These are phyloP conservation scores for Pythium folliculosum DNA, from an alignment of 352 stramenopile genomes.

Conservation along the genomic window DNA sequence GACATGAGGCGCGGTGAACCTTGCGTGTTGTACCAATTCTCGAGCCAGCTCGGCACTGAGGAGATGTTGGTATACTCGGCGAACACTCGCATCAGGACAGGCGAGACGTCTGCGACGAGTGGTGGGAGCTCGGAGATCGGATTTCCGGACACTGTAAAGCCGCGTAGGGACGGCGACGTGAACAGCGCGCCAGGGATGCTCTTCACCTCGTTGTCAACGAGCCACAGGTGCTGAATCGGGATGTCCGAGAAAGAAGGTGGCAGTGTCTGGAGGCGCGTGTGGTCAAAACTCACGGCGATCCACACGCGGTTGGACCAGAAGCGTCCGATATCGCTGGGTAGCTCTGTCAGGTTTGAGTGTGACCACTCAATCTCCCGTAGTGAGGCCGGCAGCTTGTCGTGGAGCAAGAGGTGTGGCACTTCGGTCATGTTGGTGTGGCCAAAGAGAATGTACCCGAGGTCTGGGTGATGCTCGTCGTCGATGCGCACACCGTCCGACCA, in stretches of 20 bases:
- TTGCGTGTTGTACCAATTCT: not conserved
- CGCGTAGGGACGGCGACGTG: not conserved
- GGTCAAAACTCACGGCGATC: conserved; percentile 5
- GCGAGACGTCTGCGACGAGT: not conserved
- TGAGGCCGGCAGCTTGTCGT: not conserved
- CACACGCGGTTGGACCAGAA: conserved; percentile 4
- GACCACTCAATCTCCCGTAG: conserved; percentile 16
- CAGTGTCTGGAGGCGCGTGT: not conserved
- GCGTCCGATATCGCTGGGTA: not conserved
- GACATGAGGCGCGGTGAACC: not conserved
- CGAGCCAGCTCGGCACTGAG: not conserved
- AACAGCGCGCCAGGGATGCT: not conserved
- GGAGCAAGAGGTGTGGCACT: not conserved
- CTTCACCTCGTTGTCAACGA: conserved; percentile 3
- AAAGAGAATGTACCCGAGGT: conserved; percentile 10
- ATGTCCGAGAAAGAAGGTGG: not conserved
- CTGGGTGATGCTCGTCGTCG: conserved; percentile 1
- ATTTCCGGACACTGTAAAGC: not conserved
- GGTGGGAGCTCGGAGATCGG: not conserved
- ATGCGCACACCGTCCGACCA: not conserved
- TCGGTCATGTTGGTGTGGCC: conserved; percentile 11
- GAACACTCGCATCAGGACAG: not conserved
- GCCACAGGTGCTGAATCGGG: not conserved
- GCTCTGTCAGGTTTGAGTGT: conserved; percentile 6
- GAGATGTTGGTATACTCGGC: not conserved